phyloP scores from a whole-genome alignment of 106 monocot genomes.

The Xerophyta viscosa region DNA sequence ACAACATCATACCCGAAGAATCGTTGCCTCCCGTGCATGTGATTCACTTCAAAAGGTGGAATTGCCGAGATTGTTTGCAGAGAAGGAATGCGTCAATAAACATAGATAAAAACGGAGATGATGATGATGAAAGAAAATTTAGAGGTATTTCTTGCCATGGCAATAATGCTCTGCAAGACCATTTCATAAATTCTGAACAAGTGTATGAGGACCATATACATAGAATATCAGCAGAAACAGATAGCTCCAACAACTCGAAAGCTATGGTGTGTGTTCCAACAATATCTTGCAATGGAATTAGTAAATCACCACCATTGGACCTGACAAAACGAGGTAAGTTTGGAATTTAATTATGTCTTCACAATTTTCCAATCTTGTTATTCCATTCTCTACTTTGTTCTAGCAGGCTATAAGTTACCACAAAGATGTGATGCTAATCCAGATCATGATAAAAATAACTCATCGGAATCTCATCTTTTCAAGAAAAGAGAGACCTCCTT shows the following conservation, averaged over 20 bases:
- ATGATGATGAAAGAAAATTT: conserved; percentile 12
- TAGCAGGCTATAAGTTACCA: conserved; percentile 12
- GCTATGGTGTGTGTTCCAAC: no score
- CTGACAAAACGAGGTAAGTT: conserved; percentile 20
- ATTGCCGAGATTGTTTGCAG: conserved; percentile 45
- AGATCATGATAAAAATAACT: conserved; percentile 4
- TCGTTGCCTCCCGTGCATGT: conserved; percentile 35
- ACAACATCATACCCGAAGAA: conserved; percentile 9
- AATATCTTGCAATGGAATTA: conserved; percentile 7
- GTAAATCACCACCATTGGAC: neutral
- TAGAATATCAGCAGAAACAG: conserved; percentile 1
- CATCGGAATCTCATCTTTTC: no score
- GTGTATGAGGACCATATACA: conserved; percentile 4
- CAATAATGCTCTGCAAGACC: conserved; percentile 9
- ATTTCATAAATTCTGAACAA: conserved; percentile 6
- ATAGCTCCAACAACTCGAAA: conserved; percentile 2
- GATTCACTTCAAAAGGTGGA: conserved; percentile 63
- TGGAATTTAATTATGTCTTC: no score
- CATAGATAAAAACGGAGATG: conserved; percentile 7
- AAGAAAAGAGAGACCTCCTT: no score
- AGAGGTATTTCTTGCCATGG: conserved; percentile 7
- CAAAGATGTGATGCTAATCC: conserved; percentile 8
- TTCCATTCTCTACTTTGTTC: neutral
- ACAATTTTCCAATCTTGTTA: no score
- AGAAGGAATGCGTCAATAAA: conserved; percentile 8